phyloP scores from a whole-genome alignment of 352 stramenopile genomes.

The Pythium phragmiticola region DNA sequence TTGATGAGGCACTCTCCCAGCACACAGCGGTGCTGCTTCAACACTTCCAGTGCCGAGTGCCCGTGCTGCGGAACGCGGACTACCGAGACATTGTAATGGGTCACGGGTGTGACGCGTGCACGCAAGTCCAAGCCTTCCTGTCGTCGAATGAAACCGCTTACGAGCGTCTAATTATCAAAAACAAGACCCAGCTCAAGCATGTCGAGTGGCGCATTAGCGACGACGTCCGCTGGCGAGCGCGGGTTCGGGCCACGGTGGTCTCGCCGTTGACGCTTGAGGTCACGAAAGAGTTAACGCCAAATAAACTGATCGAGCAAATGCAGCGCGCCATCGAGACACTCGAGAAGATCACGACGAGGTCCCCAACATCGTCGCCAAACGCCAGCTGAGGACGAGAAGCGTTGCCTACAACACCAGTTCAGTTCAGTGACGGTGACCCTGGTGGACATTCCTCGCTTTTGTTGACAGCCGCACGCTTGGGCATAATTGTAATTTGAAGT shows the following conservation, averaged over 20 bases:
- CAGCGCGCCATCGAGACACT: neutral
- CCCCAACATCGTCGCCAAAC: too few relatives aligned
- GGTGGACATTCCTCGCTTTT: too few relatives aligned
- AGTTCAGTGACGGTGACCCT: too few relatives aligned
- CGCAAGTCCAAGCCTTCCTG: constrained; percentile 10
- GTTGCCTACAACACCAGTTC: too few relatives aligned
- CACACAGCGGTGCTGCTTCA: neutral
- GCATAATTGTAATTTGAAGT: too few relatives aligned
- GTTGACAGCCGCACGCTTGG: too few relatives aligned
- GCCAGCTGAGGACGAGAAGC: too few relatives aligned
- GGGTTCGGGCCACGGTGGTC: neutral
- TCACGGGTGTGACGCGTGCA: constrained; percentile 11
- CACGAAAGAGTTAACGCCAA: neutral
- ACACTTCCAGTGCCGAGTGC: neutral
- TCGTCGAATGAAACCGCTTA: neutral
- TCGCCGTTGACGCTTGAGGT: neutral
- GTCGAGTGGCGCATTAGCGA: constrained; percentile 1
- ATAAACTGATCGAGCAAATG: neutral
- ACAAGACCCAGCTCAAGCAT: constrained; percentile 17
- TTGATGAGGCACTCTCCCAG: neutral
- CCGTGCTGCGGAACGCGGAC: neutral
- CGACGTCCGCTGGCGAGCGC: neutral
- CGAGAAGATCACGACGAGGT: neutral
- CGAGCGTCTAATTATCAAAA: neutral
- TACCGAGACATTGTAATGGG: neutral